phyloP scores from a whole-genome alignment of 2,329 filamentous ascomycete genomes.

The Ophiostoma sp. region DNA sequence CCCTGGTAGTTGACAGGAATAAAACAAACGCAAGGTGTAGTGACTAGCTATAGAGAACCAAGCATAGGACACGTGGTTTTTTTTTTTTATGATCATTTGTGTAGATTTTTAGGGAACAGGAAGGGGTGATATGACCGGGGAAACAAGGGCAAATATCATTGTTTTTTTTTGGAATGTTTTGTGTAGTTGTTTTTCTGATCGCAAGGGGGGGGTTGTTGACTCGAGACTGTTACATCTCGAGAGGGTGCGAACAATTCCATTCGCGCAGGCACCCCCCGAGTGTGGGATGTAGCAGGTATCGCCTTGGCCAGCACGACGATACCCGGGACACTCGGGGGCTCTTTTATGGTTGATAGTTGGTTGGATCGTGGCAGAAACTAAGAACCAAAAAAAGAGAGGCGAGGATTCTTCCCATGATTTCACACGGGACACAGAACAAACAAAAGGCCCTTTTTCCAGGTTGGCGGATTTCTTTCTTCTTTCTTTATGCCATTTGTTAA shows the following conservation, averaged over 20 bases:
- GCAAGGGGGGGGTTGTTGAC: neutral
- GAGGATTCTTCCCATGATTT: neutral
- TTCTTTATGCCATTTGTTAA: neutral
- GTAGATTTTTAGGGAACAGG: neutral
- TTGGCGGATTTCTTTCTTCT: neutral
- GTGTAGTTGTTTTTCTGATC: neutral
- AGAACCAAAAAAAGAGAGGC: neutral
- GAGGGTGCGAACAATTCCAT: neutral
- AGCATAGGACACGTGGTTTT: constrained; percentile 2
- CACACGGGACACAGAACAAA: neutral
- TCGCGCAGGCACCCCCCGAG: constrained; percentile 10
- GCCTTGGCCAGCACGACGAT: constrained; percentile 9
- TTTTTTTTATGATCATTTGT: neutral
- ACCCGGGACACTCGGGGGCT: neutral
- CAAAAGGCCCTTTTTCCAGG: no score
- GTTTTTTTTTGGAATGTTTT: constrained; percentile 7
- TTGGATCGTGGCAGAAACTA: no score
- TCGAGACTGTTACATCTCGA: neutral
- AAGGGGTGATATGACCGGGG: constrained; percentile 6
- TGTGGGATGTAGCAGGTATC: no score
- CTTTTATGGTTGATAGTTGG: neutral
- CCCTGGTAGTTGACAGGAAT: neutral
- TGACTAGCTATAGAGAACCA: neutral
- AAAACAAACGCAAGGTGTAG: neutral
- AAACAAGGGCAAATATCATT: constrained; percentile 8